Conservation (phyloP, 306 rosid genomes). For the Sophora flavescens region DNA sequence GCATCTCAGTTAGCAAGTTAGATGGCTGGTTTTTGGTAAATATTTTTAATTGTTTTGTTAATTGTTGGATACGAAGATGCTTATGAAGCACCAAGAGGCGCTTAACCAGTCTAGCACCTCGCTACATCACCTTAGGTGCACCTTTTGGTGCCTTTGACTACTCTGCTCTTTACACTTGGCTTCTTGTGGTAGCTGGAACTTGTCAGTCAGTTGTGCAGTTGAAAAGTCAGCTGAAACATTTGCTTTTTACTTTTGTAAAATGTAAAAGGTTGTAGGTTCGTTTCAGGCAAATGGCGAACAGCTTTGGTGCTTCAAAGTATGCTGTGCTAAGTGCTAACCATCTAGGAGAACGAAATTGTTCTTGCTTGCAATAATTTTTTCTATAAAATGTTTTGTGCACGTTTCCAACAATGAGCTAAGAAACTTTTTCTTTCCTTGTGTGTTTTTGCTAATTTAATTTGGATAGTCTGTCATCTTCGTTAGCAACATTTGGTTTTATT, state of each 20-base stretch:
- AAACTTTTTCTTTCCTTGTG: background rate
- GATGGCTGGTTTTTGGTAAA: background rate
- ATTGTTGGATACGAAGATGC: background rate
- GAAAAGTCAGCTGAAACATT: conserved; percentile 27
- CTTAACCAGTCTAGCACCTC: background rate
- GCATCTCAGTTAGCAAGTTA: background rate
- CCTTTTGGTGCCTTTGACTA: background rate
- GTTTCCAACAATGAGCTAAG: conserved; percentile 8
- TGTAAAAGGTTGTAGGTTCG: background rate
- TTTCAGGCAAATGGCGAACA: background rate
- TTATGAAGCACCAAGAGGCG: background rate
- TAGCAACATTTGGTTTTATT: conserved; percentile 7
- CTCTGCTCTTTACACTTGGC: background rate
- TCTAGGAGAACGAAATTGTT: background rate
- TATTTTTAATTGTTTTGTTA: too few species aligned
- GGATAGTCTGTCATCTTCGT: conserved; percentile 30
- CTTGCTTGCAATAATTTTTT: background rate
- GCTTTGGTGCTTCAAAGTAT: conserved; percentile 10
- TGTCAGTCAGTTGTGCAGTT: background rate
- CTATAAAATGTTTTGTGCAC: background rate
- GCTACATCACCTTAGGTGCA: background rate
- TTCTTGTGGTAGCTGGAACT: background rate
- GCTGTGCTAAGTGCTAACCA: background rate
- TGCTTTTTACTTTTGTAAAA: conserved; percentile 23
- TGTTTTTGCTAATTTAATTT: conserved; percentile 20